Evolutionary conservation across 2,329 filamentous ascomycete genomes (phyloP), one percentile per base, ranked within the genome.

Genomic region (Claviceps spartinae): DNA sequence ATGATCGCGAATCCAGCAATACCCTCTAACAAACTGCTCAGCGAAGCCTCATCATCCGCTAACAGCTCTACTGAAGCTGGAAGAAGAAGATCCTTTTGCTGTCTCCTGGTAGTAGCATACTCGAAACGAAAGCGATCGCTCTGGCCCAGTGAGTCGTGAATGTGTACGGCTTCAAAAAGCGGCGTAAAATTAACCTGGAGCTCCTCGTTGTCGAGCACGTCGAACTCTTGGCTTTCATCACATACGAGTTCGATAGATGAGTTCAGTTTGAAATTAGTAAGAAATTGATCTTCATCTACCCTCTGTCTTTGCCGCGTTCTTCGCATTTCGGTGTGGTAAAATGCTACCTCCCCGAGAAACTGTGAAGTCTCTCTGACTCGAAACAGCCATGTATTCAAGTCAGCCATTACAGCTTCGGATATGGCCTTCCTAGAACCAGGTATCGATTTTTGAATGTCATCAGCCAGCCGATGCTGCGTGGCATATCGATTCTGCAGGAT

Each of bases 1-100:
- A 98, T 88, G 55, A 98, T 96, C 6, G 91, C 88, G 67, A 98
- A 98, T 0, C 93, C 93, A 24, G 91, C 85, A 66, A 98, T 95
- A 51, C 90, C 88, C 67, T 98, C 93, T 3, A 98, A 71, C 16
- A 98, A 70, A 64, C 85, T 94, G 65, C 89, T 95, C n/a, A 98
- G 71, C 48, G 86, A 87, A 4, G 83, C 80, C 50, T 88, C 86
- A 59, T 95, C 88, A 56, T 95, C 88, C 42, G 88, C 83, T 9
- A 86, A 72, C 2, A 98, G 72, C 54, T 83, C 84, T 38, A 98
- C 77, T 1, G 82, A 81, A 48, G 75, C 75, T 0, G 91, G 90
- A 41, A 97, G 74, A 7, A 97, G 73, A 6, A 98, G 71, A 49
- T 98, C 93, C 60, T 96, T 97, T 66, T 98, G 93, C 57, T 86